A percentile compares a stretch with the other conserved stretches of the same genome.
Evolutionary conservation across 2,329 filamentous ascomycete genomes (phyloP).

Genomic region (Neofusicoccum parvum): DNA sequence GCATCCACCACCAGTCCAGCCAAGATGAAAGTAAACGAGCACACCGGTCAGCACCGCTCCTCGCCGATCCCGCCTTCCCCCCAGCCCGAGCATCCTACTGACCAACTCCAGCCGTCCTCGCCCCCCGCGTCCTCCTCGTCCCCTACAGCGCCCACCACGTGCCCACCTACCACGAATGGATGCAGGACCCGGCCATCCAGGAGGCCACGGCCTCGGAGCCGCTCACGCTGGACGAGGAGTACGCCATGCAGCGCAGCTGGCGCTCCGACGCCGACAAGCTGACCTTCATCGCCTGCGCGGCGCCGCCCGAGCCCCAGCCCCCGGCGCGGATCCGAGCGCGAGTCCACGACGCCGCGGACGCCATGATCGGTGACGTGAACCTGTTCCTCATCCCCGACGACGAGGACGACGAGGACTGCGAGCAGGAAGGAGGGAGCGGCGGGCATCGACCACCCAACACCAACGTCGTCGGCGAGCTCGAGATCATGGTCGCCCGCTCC

Average conservation of each 20-base stretch:
- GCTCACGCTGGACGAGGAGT: slow-evolving; percentile 77
- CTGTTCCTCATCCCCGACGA: slow-evolving; percentile 67
- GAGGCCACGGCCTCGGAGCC: slow-evolving; percentile 86
- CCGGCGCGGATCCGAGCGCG: slow-evolving; percentile 37
- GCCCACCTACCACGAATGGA: slow-evolving; percentile 82
- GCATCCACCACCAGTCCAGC: not conserved
- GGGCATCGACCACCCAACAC: not conserved
- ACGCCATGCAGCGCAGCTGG: slow-evolving; percentile 90
- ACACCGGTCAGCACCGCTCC: slow-evolving; percentile 33
- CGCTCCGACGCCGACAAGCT: slow-evolving; percentile 80
- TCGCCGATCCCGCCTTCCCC: not conserved
- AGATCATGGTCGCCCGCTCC: slow-evolving; percentile 78
- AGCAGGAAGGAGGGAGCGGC: slow-evolving; percentile 9
- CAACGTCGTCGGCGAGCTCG: slow-evolving; percentile 68
- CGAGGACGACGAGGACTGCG: slow-evolving; percentile 29
- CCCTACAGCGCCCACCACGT: slow-evolving; percentile 86
- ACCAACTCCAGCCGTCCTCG: slow-evolving; percentile 62
- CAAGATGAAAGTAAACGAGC: slow-evolving; percentile 47
- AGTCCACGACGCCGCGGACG: slow-evolving; percentile 55
- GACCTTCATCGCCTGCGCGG: slow-evolving; percentile 79
- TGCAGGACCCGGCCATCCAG: slow-evolving; percentile 79
- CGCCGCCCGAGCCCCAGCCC: slow-evolving; percentile 21
- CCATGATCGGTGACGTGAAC: slow-evolving; percentile 55
- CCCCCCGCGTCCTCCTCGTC: slow-evolving; percentile 70
- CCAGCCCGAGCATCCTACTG: not conserved